Evolutionary conservation across 305 asterid species (phyloP).

Genomic region (Ajuga reptans): DNA sequence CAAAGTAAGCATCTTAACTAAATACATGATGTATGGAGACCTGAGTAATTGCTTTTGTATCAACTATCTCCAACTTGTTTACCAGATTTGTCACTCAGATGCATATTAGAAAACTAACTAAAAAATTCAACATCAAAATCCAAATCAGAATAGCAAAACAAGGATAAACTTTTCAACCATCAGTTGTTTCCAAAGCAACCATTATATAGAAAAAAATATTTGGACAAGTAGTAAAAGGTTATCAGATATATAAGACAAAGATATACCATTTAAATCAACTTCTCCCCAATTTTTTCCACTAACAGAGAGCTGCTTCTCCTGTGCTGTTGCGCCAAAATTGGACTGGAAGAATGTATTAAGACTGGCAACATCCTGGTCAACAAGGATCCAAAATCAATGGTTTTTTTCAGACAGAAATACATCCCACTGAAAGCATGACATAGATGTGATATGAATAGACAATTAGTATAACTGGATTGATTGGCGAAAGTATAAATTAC

Average conservation of each 20-base stretch:
- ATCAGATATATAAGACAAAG: not conserved
- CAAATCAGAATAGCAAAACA: not conserved
- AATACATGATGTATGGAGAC: no score
- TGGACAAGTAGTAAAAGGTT: not conserved
- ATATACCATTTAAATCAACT: conserved; percentile 78
- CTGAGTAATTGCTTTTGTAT: no score
- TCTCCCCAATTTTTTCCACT: conserved; percentile 99
- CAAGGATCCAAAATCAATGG: conserved; percentile 17
- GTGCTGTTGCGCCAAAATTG: conserved; percentile 56
- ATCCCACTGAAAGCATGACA: conserved; percentile 9
- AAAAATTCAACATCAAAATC: not conserved
- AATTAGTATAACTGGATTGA: not conserved
- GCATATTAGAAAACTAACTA: not conserved
- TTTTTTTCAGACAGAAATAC: not conserved
- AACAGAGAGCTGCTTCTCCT: conserved; percentile 89
- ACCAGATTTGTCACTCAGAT: not conserved
- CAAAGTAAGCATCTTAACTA: not conserved
- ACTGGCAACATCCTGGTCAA: conserved; percentile 69
- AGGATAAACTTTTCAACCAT: not conserved
- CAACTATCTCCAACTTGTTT: not conserved
- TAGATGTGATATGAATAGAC: not conserved
- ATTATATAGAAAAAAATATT: not conserved
- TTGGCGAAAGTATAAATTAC: not conserved
- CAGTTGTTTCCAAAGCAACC: not conserved
- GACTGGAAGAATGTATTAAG: conserved; percentile 69